Evolutionary conservation across 2,329 filamentous ascomycete genomes (phyloP), one percentile per base, ranked within the genome.

Genomic region (Daldinia sp.): DNA sequence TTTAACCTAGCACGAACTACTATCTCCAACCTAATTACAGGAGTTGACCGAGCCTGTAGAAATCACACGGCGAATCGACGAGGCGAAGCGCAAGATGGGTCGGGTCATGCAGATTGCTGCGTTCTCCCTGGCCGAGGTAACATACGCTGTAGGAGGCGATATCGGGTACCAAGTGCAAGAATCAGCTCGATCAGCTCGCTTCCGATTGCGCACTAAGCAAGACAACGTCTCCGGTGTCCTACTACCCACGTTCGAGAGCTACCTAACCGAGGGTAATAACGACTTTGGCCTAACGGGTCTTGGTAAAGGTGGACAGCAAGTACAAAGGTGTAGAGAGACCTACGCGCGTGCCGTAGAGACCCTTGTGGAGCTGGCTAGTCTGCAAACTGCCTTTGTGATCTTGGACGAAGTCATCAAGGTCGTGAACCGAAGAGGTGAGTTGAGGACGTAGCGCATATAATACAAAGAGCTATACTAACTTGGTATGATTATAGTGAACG

Each of bases 351-450:
- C 96, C 20, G 96, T 99, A 39, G 96, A 99, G 83, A 97, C 96
- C 13, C 83, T 99, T 71, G 95, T 98, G 1, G 95, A 98, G 82
- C 85, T 98, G 72, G 95, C 95, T 18, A 97, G 94, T 84, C 84
- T 98, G 76, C 95, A 98, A 88, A 99, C 96, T 72, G 96, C 96
- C 5, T 99, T 99, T 80, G 93, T 99, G 54, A 98, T 98, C 72
- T 82, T 99, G 68, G 96, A 99, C 79, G 96, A 99, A 82, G 96
- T 99, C 64, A 99, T 99, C 84, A 99, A 99, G 84, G 94, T 98
- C 28, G 96, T 99, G 62, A 99, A 99, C 81, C 89, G 96, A 78
- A 91, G 96, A 93, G 92, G 91, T 92, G 81, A 79, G 85, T 78
- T 54, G 3, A 28, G 18, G 9, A 37, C 9, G n/a, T 61, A n/a